Percentiles rank a stretch among this genome's conserved stretches.
Conservation (phyloP, 2,329 filamentous ascomycete genomes). For the Penicillium olsonii region DNA sequence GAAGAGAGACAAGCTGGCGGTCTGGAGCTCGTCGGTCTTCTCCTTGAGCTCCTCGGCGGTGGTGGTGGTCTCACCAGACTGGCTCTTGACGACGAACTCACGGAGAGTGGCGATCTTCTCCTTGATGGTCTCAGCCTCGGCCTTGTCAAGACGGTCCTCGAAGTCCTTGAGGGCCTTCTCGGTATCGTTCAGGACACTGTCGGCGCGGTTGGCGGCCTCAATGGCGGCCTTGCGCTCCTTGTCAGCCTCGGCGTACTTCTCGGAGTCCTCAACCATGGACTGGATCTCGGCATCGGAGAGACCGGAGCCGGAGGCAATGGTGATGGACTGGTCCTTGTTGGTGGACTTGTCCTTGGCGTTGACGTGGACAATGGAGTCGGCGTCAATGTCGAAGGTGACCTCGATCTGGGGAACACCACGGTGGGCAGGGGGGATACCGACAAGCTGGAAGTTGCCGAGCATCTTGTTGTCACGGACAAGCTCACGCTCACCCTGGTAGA, state of each 20-base stretch:
- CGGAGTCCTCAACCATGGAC: constrained; percentile 95
- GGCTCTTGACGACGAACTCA: constrained; percentile 90
- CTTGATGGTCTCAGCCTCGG: constrained; percentile 86
- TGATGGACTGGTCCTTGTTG: constrained; percentile 99
- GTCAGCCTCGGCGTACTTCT: constrained; percentile 91
- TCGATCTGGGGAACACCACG: constrained; percentile 95
- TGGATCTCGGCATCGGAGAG: constrained; percentile 93
- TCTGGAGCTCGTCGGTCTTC: constrained; percentile 98
- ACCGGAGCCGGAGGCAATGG: constrained; percentile 95
- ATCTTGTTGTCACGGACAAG: constrained; percentile 98
- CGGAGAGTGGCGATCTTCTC: constrained; percentile 88
- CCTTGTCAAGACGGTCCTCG: constrained; percentile 93
- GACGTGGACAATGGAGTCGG: constrained; percentile 96
- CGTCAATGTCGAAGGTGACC: constrained; percentile 98
- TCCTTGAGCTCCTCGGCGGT: constrained; percentile 94
- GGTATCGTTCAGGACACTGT: constrained; percentile 94
- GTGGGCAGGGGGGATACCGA: constrained; percentile 93
- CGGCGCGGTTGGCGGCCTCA: constrained; percentile 94
- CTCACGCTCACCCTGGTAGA: constrained; percentile 99
- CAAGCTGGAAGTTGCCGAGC: constrained; percentile 98
- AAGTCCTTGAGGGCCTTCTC: constrained; percentile 98
- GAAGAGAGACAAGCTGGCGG: constrained; percentile 91
- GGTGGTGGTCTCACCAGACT: constrained; percentile 82
- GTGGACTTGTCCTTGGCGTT: constrained; percentile 99
- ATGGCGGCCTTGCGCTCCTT: constrained; percentile 97